Evolutionary conservation across 352 stramenopile genomes (phyloP), one percentile per base, ranked within the genome.

Genomic region (Pythium aquatile): DNA sequence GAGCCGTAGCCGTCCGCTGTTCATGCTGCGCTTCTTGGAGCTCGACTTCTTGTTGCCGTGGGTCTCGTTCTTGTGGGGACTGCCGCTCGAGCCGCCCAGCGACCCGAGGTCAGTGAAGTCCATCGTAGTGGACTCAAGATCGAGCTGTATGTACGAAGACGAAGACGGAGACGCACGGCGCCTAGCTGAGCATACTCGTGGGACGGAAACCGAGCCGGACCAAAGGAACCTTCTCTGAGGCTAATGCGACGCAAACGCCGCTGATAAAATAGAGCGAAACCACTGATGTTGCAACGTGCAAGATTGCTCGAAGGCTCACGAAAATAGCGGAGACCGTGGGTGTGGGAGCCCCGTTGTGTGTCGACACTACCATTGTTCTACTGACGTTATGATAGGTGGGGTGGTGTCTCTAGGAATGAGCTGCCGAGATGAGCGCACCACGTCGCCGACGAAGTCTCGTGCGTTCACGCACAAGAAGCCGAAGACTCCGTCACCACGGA

Each of bases 51-150:
- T 74, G 79, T 40, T 76, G 68, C 66, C 63, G 70, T 7, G 28
- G 75, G 17, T 51, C 44, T 51, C 44, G 14, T 39, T 67, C 58
- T 33, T 76, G 69, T 33, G 75, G 61, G 44, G 64, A 66, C 74
- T 81, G 26, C 39, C 51, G 54, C 57, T 30, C 17, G 73, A 24
- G 20, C 20, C 55, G 49, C 66, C 61, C 49, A 83, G 71, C 26
- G 76, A 74, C 39, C 78, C 70, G 56, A 91, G 74, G 58, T 91
- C 79, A 9, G 81, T 83, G 56, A 89, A 91, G 30, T 71, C 58
- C 63, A 69, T 69, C 7, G 44, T 7, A 17, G 17, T 5, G 37
- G 37, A 2, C 37, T 10, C 26, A 16, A 4, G 7, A 35, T 48
- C 40, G 40, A 48, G 40, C 40, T 11, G 4, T 9, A 9, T 48